Conservation (phyloP, 2,329 filamentous ascomycete genomes). For the Aspergillus ruber region DNA sequence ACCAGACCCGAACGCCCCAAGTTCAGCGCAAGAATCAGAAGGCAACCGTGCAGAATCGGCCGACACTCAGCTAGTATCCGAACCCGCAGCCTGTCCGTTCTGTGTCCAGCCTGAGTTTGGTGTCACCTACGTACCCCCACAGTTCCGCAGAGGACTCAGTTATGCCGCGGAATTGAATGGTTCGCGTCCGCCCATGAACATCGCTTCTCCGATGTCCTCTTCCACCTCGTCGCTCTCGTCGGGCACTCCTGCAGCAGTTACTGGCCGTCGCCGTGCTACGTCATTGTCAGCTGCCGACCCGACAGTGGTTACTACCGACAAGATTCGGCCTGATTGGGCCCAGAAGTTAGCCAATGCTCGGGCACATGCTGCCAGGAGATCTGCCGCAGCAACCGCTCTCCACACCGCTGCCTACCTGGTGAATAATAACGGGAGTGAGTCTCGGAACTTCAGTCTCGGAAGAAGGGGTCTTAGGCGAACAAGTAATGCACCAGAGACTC, state of each 20-base stretch:
- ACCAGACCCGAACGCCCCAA: constrained; percentile 32
- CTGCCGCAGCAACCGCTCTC: constrained; percentile 86
- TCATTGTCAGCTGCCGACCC: constrained; percentile 77
- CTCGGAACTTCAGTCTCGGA: constrained; percentile 50
- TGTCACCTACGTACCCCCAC: constrained; percentile 85
- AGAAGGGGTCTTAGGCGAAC: constrained; percentile 47
- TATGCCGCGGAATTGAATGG: constrained; percentile 53
- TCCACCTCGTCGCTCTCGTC: constrained; percentile 75
- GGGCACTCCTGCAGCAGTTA: constrained; percentile 30
- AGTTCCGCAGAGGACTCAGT: constrained; percentile 75
- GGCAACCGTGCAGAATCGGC: constrained; percentile 35
- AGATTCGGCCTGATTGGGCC: constrained; percentile 88
- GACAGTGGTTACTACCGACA: constrained; percentile 85
- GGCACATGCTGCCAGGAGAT: constrained; percentile 74
- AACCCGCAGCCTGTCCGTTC: constrained; percentile 88
- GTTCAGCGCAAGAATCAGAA: constrained; percentile 21
- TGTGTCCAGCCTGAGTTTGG: constrained; percentile 94
- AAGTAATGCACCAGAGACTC: constrained; percentile 27
- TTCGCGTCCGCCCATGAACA: constrained; percentile 47
- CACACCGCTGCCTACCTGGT: constrained; percentile 94
- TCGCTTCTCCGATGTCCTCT: constrained; percentile 73
- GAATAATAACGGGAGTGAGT: constrained; percentile 47
- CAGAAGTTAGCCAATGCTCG: constrained; percentile 80
- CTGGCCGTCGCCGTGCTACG: constrained; percentile 52
- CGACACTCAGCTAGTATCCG: constrained; percentile 69